A percentile compares a stretch with the other conserved stretches of the same genome.
phyloP scores from a whole-genome alignment of 345 rosid species.

The Rhodamnia rubescens region DNA sequence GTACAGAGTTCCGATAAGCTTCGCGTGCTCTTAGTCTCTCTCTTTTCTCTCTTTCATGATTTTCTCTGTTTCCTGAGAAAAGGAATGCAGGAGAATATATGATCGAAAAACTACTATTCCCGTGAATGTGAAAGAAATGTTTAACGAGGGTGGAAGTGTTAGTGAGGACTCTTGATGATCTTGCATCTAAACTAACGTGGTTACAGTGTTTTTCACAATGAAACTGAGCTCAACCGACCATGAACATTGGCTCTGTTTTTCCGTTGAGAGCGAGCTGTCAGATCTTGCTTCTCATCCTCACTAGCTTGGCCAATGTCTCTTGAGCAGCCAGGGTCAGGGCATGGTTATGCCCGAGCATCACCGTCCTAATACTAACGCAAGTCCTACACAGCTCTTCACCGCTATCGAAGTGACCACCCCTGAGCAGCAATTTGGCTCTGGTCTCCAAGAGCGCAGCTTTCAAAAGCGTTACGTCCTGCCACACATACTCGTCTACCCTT shows the following conservation, averaged over 20 bases:
- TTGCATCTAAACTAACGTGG: neutral
- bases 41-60: neutral
- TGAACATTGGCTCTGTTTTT: neutral
- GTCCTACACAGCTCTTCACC: slow-evolving; percentile 85
- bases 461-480: slow-evolving; percentile 84
- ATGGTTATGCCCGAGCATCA: slow-evolving; percentile 88
- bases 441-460: slow-evolving; percentile 77
- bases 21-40: neutral
- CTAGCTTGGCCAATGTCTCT: slow-evolving; percentile 80
- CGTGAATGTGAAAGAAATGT: neutral
- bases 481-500: slow-evolving; percentile 74
- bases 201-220: neutral
- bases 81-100: neutral
- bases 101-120: neutral
- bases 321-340: slow-evolving; percentile 80
- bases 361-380: slow-evolving; percentile 81
- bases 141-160: neutral
- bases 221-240: slow-evolving; percentile 11
- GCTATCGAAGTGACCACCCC: slow-evolving; percentile 82
- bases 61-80: neutral
- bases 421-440: slow-evolving; percentile 67
- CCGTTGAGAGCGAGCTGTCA: slow-evolving; percentile 2
- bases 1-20: neutral
- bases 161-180: neutral
- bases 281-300: slow-evolving; percentile 87